Conservation (phyloP, 2,329 filamentous ascomycete species). For the Aureobasidium sp. region DNA sequence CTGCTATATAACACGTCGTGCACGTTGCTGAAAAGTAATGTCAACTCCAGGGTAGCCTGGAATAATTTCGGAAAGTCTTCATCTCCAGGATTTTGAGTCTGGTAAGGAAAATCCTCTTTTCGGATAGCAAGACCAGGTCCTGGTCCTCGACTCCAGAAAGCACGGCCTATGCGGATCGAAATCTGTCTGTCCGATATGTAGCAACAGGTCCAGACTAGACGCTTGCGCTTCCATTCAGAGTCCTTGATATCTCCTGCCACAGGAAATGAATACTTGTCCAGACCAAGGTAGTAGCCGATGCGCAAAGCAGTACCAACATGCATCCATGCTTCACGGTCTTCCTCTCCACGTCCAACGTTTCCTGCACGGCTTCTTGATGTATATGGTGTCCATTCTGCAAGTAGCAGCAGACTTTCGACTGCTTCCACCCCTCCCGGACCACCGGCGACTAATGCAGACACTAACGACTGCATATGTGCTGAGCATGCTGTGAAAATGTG, state of each 20-base stretch:
- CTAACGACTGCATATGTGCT: slow-evolving; percentile 59
- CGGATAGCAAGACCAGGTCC: slow-evolving; percentile 56
- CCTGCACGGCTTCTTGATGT: slow-evolving; percentile 51
- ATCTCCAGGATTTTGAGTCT: slow-evolving; percentile 48
- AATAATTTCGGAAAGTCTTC: slow-evolving; percentile 62
- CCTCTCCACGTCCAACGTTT: slow-evolving; percentile 60
- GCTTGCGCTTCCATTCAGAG: slow-evolving; percentile 51
- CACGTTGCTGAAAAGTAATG: slow-evolving; percentile 63
- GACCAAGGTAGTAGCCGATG: slow-evolving; percentile 59
- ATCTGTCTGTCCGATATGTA: slow-evolving; percentile 61
- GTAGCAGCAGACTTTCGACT: slow-evolving; percentile 58
- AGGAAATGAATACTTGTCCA: slow-evolving; percentile 60
- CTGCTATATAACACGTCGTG: slow-evolving; percentile 67
- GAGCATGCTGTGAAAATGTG: slow-evolving; percentile 57
- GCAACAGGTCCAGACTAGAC: slow-evolving; percentile 60
- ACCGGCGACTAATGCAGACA: slow-evolving; percentile 58
- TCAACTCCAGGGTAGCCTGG: slow-evolving; percentile 62
- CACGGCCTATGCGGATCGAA: slow-evolving; percentile 61
- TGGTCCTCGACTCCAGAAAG: slow-evolving; percentile 65
- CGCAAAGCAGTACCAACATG: slow-evolving; percentile 62
- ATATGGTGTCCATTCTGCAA: slow-evolving; percentile 66
- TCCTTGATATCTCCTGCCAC: slow-evolving; percentile 51
- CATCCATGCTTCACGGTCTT: slow-evolving; percentile 70
- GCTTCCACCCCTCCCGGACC: slow-evolving; percentile 60
- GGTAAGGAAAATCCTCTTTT: slow-evolving; percentile 58